Base-by-base conservation (phyloP, 306 rosid genomes). In the Lupinus albus region DNA sequence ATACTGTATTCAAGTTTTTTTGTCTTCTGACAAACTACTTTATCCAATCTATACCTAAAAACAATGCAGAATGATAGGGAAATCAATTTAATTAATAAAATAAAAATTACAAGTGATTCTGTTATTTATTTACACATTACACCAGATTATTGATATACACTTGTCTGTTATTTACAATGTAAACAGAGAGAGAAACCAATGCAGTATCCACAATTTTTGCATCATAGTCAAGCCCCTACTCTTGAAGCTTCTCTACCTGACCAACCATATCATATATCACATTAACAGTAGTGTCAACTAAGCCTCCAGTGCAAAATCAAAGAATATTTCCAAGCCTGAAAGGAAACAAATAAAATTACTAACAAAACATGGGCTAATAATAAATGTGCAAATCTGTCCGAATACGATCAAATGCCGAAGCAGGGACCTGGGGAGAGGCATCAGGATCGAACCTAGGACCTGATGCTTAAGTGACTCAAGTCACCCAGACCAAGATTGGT, bases 281-380 rank as follows among this genome's bases (percentile, higher is more conserved):
- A 84, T 81, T 57, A 82, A 81, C 84, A 78, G 48, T 59, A 78
- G 48, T 59, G 87, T 87, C 79, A 77, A 77, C 64, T 59, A 76
- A 79, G 77, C 88, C 71, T 75, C 84, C 82, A 72, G 68, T 59
- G 85, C 84, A 58, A 79, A 86, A 80, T 79, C 21, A 87, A 90
- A 85, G 84, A 84, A 87, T 84, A 82, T 77, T 80, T 73, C 84
- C 85, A 84, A 70, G 81, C 80, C 95, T 85, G 83, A 78, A 73
- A 42, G 11, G 56, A 39, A 49, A 3, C 0, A 12, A 65, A 36
- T 16, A 6, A 11, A 57, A 63, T 4, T 20, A 46, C 73, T 44
- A 33, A 14, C 41, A 50, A 25, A 35, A 45, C 10, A 28, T 33
- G 59, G 30, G 28, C 57, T 18, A 74, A 41, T 21, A 3, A 32